Evolutionary conservation across 2,329 filamentous ascomycete species (phyloP), one percentile per base, ranked within the genome.

Genomic region (Spiromastix sp.): DNA sequence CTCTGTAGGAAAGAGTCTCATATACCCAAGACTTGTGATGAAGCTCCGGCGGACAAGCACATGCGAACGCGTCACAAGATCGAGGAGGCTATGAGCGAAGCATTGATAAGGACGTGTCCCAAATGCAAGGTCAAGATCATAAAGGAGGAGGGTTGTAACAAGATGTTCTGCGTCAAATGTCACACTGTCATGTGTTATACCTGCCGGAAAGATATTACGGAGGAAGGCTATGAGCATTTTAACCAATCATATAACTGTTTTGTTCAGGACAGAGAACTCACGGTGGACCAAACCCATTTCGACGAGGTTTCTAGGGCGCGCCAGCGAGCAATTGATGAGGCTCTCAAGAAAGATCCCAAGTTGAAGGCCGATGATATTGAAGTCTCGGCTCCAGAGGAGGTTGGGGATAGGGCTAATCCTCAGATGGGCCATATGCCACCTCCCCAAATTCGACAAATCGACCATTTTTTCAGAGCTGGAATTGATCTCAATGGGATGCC

Each of bases 41-140:
- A 91, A 50, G 70, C 67, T 24, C n/a, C n/a, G n/a, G 64, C 57
- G 13, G 76, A 84, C 2, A 69, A 68, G 25, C 74, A 77, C 1
- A 52, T 77, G 5, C 69, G 70, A 3, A 66, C 72, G 12, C 74
- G 81, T 11, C 81, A 80, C 43, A 57, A 66, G 3, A 74, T 93
- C 19, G 85, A 93, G 55, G 85, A 93, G 54, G 85, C 84, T 13
- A 89, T 87, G 81, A 85, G 81, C 2, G 70, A 72, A 11, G 85
- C 85, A 2, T 49, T 93, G 45, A 81, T 93, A 36, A 73, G 85
- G 13, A 75, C 66, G 18, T 93, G 85, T 35, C 54, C 66, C 39
- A 66, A 64, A 42, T 79, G 81, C 58, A 64, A 68, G n/a, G 72
- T 75, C n/a, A 75, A 78, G 0, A 91, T 89, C 48, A 71, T 93